phyloP scores from a whole-genome alignment of 108 stramenopile species.

The Schizochytrium sp. region DNA sequence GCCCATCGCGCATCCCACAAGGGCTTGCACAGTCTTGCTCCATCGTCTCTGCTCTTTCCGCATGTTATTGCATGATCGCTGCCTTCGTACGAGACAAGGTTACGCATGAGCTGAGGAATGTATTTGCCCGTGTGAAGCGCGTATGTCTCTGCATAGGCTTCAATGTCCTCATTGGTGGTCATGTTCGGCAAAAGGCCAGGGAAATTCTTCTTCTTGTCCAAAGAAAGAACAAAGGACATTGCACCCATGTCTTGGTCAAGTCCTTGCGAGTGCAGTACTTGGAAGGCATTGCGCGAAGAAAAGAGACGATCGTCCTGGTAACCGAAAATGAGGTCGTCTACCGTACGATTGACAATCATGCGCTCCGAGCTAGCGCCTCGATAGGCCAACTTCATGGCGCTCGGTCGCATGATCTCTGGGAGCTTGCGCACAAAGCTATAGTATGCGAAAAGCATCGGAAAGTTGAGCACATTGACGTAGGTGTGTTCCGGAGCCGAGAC shows the following conservation, averaged over 20 bases:
- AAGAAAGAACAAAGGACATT: background rate
- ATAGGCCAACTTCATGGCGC: background rate
- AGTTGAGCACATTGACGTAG: background rate
- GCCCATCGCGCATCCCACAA: background rate
- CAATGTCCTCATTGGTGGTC: background rate
- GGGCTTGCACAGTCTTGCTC: background rate
- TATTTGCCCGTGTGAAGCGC: background rate
- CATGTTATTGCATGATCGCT: background rate
- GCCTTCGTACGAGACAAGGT: background rate
- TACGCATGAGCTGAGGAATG: background rate
- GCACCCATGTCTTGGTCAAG: background rate
- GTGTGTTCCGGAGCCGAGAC: background rate
- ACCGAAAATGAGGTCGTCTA: background rate
- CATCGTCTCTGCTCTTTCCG: background rate
- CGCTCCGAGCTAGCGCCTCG: too few relatives aligned
- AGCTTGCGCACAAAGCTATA: background rate
- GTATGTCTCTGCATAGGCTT: background rate
- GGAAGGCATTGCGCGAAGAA: too few relatives aligned
- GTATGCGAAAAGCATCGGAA: background rate
- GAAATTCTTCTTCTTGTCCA: background rate
- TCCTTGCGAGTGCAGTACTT: background rate
- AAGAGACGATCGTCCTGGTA: background rate
- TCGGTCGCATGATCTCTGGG: background rate
- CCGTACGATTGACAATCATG: background rate
- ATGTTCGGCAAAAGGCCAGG: background rate